Percentiles rank a stretch among this genome's conserved stretches.
Conservation (phyloP, 106 monocot species). For the Dioscorea zingiberensis region DNA sequence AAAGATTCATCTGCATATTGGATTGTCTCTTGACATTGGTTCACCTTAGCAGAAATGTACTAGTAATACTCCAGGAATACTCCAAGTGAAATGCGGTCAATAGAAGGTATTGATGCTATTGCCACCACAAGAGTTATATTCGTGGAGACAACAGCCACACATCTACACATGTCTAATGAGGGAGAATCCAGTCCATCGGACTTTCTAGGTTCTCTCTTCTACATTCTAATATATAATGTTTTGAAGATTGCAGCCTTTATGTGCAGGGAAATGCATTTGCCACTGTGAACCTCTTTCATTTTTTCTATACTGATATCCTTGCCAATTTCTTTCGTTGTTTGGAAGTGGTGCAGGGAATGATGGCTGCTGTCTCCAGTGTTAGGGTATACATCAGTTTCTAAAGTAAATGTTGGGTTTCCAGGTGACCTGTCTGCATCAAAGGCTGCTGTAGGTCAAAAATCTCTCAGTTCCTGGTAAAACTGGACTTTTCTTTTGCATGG, state of each 20-base stretch:
- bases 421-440: conserved; percentile 4
- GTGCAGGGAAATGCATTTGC: too few species aligned
- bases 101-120: conserved; percentile 90
- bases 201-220: conserved; percentile 56
- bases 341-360: conserved; percentile 88
- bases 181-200: conserved; percentile 36
- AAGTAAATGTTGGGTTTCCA: conserved; percentile 81
- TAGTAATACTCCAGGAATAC: conserved; percentile 71
- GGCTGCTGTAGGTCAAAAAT: too few species aligned
- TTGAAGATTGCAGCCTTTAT: background rate
- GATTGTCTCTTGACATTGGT: too few species aligned
- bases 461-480: background rate
- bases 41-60: conserved; percentile 49
- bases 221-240: background rate
- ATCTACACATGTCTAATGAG: conserved; percentile 44
- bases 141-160: conserved; percentile 28
- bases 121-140: conserved; percentile 89
- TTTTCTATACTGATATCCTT: background rate
- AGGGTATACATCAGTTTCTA: conserved; percentile 73
- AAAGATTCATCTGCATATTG: too few species aligned
- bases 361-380: conserved; percentile 82
- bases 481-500: too few species aligned
- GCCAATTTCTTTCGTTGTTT: conserved; percentile 24
- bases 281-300: background rate
- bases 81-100: conserved; percentile 69